phyloP scores from a whole-genome alignment of 495 filamentous ascomycete species.

The Penicillium paradoxum region DNA sequence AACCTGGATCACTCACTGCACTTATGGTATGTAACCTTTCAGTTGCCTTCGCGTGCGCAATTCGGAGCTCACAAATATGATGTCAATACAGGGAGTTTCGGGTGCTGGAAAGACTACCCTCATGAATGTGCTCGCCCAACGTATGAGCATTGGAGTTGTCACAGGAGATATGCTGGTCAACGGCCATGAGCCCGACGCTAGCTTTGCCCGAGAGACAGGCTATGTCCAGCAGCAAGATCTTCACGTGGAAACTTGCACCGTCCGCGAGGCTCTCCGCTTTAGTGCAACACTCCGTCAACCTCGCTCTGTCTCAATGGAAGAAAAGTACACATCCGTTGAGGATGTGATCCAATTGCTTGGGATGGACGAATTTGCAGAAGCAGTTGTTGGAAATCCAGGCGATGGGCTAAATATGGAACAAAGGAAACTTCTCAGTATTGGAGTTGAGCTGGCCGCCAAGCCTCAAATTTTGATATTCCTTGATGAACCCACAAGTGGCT shows the following conservation, averaged over 20 bases:
- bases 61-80: neutral
- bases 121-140: conserved; percentile 55
- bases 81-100: conserved; percentile 32
- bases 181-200: conserved; percentile 55
- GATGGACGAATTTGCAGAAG: conserved; percentile 44
- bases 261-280: conserved; percentile 41
- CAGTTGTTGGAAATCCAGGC: conserved; percentile 42
- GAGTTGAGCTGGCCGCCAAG: conserved; percentile 87
- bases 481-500: conserved; percentile 87
- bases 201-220: conserved; percentile 86
- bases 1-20: conserved; percentile 64
- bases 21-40: conserved; percentile 42
- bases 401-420: conserved; percentile 86
- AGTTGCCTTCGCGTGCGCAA: neutral
- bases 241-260: conserved; percentile 79
- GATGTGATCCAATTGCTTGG: conserved; percentile 50
- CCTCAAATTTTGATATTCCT: conserved; percentile 86
- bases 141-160: conserved; percentile 49
- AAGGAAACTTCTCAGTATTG: conserved; percentile 82
- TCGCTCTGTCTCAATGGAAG: conserved; percentile 36
- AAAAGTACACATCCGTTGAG: conserved; percentile 49
- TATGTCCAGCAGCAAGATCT: conserved; percentile 95
- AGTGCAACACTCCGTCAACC: conserved; percentile 79
- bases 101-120: conserved; percentile 67
- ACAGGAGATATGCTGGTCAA: conserved; percentile 53